phyloP scores from a whole-genome alignment of 2,329 filamentous ascomycete genomes.

The Ascochyta fabae region DNA sequence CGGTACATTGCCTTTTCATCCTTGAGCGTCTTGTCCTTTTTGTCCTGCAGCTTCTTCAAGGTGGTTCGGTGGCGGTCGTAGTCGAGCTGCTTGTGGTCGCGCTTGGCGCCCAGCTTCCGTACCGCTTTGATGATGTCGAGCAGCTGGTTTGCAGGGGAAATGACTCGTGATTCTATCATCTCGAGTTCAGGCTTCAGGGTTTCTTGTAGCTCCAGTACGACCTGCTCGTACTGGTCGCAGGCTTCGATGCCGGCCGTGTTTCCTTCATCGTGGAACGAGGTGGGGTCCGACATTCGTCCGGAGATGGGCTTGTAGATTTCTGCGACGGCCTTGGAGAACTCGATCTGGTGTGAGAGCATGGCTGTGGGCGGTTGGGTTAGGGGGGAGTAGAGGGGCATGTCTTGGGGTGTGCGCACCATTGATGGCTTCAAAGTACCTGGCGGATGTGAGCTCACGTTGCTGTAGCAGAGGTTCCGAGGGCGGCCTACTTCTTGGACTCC shows the following conservation, averaged over 20 bases:
- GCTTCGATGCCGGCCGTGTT: conserved; percentile 93
- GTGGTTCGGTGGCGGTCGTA: conserved; percentile 85
- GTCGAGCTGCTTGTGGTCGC: conserved; percentile 96
- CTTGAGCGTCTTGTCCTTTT: conserved; percentile 95
- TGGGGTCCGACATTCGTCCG: conserved; percentile 90
- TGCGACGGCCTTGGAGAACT: conserved; percentile 93
- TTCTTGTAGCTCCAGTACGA: conserved; percentile 88
- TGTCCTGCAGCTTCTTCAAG: conserved; percentile 94
- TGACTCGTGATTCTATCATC: conserved; percentile 93
- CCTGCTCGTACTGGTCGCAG: conserved; percentile 93
- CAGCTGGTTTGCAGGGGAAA: conserved; percentile 90
- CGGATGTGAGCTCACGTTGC: conserved; percentile 24
- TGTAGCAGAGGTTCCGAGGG: too few relatives aligned
- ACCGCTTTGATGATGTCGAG: conserved; percentile 95
- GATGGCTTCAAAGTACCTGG: conserved; percentile 88
- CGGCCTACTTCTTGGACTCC: conserved; percentile 79
- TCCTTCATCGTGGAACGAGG: conserved; percentile 79
- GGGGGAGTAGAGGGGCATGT: neutral
- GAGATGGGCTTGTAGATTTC: conserved; percentile 99
- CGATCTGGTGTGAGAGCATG: conserved; percentile 97
- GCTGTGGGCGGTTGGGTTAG: conserved; percentile 52
- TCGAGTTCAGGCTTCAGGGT: conserved; percentile 91
- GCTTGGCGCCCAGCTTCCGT: conserved; percentile 84
- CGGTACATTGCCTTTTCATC: conserved; percentile 98
- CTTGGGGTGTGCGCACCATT: conserved; percentile 65